Evolutionary conservation across 2,329 filamentous ascomycete genomes (phyloP).

Genomic region (Aspergillus puulaauensis): DNA sequence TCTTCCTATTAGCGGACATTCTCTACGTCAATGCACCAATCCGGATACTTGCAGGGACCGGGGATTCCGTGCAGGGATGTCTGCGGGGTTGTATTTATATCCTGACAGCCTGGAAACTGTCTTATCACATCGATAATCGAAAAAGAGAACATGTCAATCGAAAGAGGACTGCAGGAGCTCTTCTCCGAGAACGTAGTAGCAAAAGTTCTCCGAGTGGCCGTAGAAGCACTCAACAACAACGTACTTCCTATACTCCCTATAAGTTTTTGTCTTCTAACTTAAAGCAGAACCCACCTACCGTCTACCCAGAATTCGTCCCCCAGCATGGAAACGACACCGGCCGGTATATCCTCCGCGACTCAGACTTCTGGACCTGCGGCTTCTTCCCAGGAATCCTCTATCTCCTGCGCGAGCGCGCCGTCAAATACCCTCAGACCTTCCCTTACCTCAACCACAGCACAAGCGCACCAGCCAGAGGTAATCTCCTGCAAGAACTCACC

Average conservation of each 20-base stretch:
- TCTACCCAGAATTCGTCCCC: constrained; percentile 14
- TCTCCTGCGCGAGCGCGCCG: constrained; percentile 15
- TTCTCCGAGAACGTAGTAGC: constrained; percentile 17
- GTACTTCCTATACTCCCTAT: not conserved
- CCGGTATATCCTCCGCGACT: constrained; percentile 13
- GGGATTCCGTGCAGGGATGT: no score
- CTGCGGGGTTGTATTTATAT: no score
- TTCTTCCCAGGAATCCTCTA: constrained; percentile 23
- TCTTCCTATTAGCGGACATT: no score
- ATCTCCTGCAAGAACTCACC: not conserved
- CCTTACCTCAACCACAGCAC: not conserved
- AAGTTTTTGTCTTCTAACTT: not conserved
- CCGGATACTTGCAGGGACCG: no score
- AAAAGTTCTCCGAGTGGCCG: constrained; percentile 14
- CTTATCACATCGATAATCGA: no score
- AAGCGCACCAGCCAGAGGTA: no score
- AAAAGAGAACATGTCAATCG: no score
- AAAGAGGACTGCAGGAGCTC: not conserved
- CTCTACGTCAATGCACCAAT: no score
- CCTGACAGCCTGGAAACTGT: no score
- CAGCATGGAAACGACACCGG: constrained; percentile 7
- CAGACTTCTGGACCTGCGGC: constrained; percentile 25
- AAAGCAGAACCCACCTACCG: not conserved
- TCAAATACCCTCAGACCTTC: constrained; percentile 10
- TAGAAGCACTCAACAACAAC: constrained; percentile 10